Evolutionary conservation across 148 eudicot species (phyloP).

Genomic region (Camellia lanceoleosa): DNA sequence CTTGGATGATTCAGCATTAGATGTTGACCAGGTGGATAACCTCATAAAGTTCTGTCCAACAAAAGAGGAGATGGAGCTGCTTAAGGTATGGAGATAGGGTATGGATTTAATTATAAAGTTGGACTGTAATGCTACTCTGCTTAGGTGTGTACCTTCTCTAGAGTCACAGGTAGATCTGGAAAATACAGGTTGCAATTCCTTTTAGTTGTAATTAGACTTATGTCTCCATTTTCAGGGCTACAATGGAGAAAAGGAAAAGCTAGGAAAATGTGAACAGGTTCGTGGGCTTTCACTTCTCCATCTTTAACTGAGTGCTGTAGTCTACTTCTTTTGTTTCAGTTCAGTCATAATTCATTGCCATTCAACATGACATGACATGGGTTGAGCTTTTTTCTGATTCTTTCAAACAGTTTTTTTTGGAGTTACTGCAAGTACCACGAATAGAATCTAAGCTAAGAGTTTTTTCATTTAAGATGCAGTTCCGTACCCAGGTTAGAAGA

Average conservation of each 20-base stretch:
- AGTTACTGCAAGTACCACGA: slow-evolving; percentile 85
- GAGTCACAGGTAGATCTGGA: neutral
- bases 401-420: slow-evolving; percentile 69
- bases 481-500: slow-evolving; percentile 62
- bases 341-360: slow-evolving; percentile 1
- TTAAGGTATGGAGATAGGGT: slow-evolving; percentile 49
- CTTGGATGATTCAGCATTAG: slow-evolving; percentile 75
- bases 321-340: slow-evolving; percentile 1
- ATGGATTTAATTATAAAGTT: neutral
- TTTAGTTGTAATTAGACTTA: neutral
- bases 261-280: slow-evolving; percentile 97
- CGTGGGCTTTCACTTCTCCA: slow-evolving; percentile 5
- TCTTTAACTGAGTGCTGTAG: neutral
- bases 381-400: slow-evolving; percentile 1
- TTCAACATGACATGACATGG: neutral
- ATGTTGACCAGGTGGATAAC: slow-evolving; percentile 89
- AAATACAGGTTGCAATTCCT: neutral
- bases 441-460: slow-evolving; percentile 83
- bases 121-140: neutral
- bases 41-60: slow-evolving; percentile 95
- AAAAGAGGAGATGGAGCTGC: slow-evolving; percentile 91
- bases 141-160: neutral
- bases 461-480: slow-evolving; percentile 88
- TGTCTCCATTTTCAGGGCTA: slow-evolving; percentile 53
- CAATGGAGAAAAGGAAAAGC: slow-evolving; percentile 71